Conservation (phyloP, 2,329 filamentous ascomycete species). For the Emmonsiellopsis sp. region DNA sequence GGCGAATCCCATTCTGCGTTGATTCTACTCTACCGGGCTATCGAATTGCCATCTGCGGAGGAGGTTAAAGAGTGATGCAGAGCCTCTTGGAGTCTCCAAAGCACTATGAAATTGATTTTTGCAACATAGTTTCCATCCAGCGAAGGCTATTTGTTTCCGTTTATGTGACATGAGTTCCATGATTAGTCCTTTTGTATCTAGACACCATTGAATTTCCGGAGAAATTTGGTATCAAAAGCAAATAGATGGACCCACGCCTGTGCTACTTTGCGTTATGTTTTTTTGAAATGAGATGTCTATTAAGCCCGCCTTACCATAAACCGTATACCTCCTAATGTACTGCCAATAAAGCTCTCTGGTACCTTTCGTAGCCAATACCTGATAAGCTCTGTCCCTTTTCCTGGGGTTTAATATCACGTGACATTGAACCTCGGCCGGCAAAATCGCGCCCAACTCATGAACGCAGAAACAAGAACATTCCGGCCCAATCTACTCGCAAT, state of each 20-base stretch:
- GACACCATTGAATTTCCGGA: not conserved
- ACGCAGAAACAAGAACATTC: not conserved
- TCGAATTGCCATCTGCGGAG: constrained; percentile 38
- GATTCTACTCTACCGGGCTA: constrained; percentile 42
- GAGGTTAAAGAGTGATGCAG: constrained; percentile 23
- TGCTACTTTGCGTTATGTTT: too few relatives aligned
- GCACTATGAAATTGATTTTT: not conserved
- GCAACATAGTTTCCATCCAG: not conserved
- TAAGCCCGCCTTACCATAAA: too few relatives aligned
- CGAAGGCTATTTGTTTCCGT: not conserved
- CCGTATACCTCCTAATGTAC: too few relatives aligned
- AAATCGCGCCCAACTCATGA: not conserved
- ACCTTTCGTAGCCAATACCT: not conserved
- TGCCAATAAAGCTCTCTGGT: too few relatives aligned
- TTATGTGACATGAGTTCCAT: not conserved
- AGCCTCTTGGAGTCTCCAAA: constrained; percentile 2
- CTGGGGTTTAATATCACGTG: not conserved
- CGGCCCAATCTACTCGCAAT: not conserved
- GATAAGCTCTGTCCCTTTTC: not conserved
- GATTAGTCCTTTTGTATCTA: not conserved
- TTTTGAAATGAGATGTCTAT: too few relatives aligned
- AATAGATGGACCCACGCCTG: not conserved
- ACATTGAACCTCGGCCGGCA: not conserved
- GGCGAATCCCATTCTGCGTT: constrained; percentile 44
- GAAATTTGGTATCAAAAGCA: not conserved